Base-by-base conservation (phyloP, 192 early-diverging fungal species). In the Podila minutissima region DNA sequence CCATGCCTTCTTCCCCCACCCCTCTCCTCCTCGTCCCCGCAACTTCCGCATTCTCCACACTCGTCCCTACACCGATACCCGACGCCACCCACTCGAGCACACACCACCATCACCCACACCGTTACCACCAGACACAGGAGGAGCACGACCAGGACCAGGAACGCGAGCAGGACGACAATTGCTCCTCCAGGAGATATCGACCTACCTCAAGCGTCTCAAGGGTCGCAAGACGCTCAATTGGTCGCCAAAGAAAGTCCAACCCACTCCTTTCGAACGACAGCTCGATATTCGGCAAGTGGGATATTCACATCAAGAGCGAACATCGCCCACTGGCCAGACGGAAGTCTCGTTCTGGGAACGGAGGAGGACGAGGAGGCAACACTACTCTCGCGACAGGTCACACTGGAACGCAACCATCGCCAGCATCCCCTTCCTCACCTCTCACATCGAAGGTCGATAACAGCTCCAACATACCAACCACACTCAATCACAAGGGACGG, bases 231-330 rank as follows among this genome's bases (percentile, higher is more conserved):
- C 53, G 24, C 53, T 55, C 53, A 26, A 24, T 26, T 17, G 53
- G 53, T 55, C 53, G 53, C 53, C 53, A 55, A 55, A n/a, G 53
- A 5, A 55, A 55, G 19, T 26, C 24, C 53, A 55, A 12, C 53
- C 20, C 53, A 55, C 20, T 71, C 1, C 46, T 11, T 4, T 66
- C 69, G 9, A 71, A 59, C 20, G 70, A 69, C 1, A 66, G 59
- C 12, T 35, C 69, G 1, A 78, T 78, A 32, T 78, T 67, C 51
- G 75, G 75, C 17, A 57, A 67, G 17, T 78, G 75, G 75, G 69
- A 78, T 20, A 67, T 78, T 38, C 51, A 55, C 29, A 26, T 78
- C 32, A 78, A 78, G 49, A 55, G 41, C 50, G 75, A 78, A 51
- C 35, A 48, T 28, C 69, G 64, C 8, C 49, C 66, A n/a, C 58